Conservation (phyloP, 306 rosid species). For the Malus asiatica region DNA sequence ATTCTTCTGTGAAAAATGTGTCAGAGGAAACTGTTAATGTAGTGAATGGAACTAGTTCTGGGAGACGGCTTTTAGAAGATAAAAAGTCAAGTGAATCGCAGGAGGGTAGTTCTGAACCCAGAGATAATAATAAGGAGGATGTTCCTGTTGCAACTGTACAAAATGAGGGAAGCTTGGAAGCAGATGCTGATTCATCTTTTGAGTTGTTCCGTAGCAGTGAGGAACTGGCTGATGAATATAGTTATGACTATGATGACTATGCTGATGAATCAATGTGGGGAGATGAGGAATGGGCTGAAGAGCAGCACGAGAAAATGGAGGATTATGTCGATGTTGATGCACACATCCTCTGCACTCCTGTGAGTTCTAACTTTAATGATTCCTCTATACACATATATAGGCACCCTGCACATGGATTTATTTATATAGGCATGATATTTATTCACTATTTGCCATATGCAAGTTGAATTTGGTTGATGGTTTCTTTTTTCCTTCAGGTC, state of each 20-base stretch:
- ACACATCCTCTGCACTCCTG: constrained; percentile 88
- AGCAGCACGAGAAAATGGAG: constrained; percentile 62
- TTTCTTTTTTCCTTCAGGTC: constrained; percentile 46
- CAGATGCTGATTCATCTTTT: constrained; percentile 82
- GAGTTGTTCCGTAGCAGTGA: constrained; percentile 76
- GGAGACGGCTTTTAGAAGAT: constrained; percentile 80
- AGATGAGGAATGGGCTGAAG: constrained; percentile 87
- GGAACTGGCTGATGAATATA: constrained; percentile 83
- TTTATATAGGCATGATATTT: background rate
- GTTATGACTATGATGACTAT: constrained; percentile 87
- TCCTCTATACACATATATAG: background rate
- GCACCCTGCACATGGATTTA: background rate
- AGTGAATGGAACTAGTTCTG: constrained; percentile 40
- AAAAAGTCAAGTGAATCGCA: constrained; percentile 40
- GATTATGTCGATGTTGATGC: constrained; percentile 79
- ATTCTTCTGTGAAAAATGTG: constrained; percentile 38
- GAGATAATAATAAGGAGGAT: constrained; percentile 33
- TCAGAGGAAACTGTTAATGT: constrained; percentile 33
- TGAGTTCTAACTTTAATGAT: constrained; percentile 36
- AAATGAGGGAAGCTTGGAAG: constrained; percentile 68
- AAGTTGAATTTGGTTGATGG: constrained; percentile 7
- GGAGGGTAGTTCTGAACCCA: constrained; percentile 45
- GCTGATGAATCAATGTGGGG: constrained; percentile 93
- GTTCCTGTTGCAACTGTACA: constrained; percentile 63
- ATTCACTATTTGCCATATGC: background rate